Conservation (phyloP, 2,329 filamentous ascomycete species). For the Nannizziopsis arthrosporioides region DNA sequence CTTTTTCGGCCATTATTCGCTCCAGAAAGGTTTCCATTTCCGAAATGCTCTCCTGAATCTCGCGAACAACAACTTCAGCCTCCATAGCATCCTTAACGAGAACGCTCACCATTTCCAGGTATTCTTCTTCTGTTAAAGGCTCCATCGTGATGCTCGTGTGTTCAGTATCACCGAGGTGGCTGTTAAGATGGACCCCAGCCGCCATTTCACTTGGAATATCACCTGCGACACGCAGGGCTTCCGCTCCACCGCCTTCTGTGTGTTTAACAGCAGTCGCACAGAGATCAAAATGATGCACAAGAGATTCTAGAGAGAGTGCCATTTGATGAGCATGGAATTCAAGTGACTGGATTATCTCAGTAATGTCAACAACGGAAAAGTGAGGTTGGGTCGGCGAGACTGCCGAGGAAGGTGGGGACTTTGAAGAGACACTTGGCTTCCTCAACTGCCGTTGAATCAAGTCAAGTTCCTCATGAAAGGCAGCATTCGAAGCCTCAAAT, state of each 20-base stretch:
- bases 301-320: slow-evolving; percentile 65
- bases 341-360: slow-evolving; percentile 49
- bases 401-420: slow-evolving; percentile 13
- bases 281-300: slow-evolving; percentile 83
- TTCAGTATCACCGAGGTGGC: slow-evolving; percentile 24
- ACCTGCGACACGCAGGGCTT: slow-evolving; percentile 53
- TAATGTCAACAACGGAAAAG: slow-evolving; percentile 34
- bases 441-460: slow-evolving; percentile 49
- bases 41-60: slow-evolving; percentile 61
- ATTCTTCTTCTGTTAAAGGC: slow-evolving; percentile 62
- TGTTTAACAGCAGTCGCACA: slow-evolving; percentile 85
- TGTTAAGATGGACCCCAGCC: slow-evolving; percentile 21
- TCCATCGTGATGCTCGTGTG: slow-evolving; percentile 44
- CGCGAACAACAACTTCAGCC: slow-evolving; percentile 50
- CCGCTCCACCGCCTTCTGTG: slow-evolving; percentile 66
- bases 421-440: slow-evolving; percentile 30
- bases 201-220: slow-evolving; percentile 46
- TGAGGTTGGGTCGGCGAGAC: slow-evolving; percentile 24
- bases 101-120: slow-evolving; percentile 70
- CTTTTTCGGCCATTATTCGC: slow-evolving; percentile 52
- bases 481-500: slow-evolving; percentile 43
- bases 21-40: slow-evolving; percentile 65
- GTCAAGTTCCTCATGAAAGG: slow-evolving; percentile 64
- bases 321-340: slow-evolving; percentile 68
- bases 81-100: slow-evolving; percentile 48